Conservation (phyloP, 169 alveolate species). For the Plasmodium falciparum region DNA sequence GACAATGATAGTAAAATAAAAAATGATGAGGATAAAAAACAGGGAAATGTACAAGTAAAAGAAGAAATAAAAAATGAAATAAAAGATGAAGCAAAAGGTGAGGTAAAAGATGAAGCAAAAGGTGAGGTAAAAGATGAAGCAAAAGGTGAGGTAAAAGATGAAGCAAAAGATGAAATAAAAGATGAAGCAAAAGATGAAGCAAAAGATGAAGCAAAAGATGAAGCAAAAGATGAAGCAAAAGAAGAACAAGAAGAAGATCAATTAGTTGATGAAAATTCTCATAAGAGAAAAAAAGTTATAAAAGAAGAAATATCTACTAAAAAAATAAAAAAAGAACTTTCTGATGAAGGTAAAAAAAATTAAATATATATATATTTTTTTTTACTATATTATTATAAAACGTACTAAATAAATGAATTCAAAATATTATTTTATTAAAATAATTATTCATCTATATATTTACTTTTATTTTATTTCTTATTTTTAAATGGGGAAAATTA, state of each 20-base stretch:
- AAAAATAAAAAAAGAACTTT: slow-evolving; percentile 29
- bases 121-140: no score
- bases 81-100: no score
- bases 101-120: no score
- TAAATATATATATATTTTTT: background rate
- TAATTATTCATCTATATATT: background rate
- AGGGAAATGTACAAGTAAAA: slow-evolving; percentile 3
- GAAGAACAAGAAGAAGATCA: background rate
- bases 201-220: no score
- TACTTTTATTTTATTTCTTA: no score
- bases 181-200: no score
- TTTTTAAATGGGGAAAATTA: no score
- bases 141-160: no score
- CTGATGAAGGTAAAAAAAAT: slow-evolving; percentile 37
- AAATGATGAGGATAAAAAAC: slow-evolving; percentile 12
- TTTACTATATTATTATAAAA: background rate
- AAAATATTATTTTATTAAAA: background rate
- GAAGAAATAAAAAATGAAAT: no score
- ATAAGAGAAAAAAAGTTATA: slow-evolving; percentile 24
- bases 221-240: background rate
- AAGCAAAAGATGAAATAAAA: background rate
- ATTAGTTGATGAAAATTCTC: slow-evolving; percentile 13
- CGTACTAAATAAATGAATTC: background rate
- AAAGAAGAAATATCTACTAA: slow-evolving; percentile 8
- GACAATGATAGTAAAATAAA: background rate